Conservation (phyloP, 495 filamentous ascomycete genomes). For the Saxophila tyrrhenica region DNA sequence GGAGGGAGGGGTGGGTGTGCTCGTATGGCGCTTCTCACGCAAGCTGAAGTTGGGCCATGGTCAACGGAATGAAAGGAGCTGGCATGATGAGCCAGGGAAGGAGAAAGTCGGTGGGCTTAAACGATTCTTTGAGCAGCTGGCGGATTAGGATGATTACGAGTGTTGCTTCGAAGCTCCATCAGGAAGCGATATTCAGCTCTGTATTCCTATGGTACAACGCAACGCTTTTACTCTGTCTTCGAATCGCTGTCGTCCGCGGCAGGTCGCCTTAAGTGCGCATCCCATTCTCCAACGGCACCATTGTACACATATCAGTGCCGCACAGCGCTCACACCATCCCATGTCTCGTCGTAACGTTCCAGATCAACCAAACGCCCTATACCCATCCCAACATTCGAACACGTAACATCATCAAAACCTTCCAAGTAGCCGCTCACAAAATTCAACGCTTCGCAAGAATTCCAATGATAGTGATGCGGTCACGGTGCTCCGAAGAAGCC, state of each 20-base stretch:
- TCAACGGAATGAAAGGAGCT: neutral
- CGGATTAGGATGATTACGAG: conserved; percentile 6
- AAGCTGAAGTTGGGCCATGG: conserved; percentile 14
- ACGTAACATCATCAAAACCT: too few species aligned
- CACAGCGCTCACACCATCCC: too few species aligned
- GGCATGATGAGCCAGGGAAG: conserved; percentile 33
- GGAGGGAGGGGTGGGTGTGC: conserved; percentile 21
- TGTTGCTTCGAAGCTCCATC: neutral
- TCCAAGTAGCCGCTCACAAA: neutral
- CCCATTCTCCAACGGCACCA: too few species aligned
- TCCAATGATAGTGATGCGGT: neutral
- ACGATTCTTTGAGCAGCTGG: conserved; percentile 42
- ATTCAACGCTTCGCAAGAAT: neutral
- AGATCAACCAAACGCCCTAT: too few species aligned
- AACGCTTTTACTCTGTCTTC: too few species aligned
- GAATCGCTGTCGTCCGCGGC: too few species aligned
- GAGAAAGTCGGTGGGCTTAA: conserved; percentile 41
- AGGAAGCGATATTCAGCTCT: neutral
- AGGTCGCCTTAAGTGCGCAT: too few species aligned
- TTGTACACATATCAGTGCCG: too few species aligned
- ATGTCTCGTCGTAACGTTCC: too few species aligned
- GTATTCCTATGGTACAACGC: neutral
- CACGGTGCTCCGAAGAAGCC: conserved; percentile 3
- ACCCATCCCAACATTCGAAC: too few species aligned
- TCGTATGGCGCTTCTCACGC: conserved; percentile 23